A percentile compares a stretch with the other conserved stretches of the same genome.
These are phyloP conservation scores for Theobroma cacao DNA, from an alignment of 345 rosid species.

Conservation along the genomic window DNA sequence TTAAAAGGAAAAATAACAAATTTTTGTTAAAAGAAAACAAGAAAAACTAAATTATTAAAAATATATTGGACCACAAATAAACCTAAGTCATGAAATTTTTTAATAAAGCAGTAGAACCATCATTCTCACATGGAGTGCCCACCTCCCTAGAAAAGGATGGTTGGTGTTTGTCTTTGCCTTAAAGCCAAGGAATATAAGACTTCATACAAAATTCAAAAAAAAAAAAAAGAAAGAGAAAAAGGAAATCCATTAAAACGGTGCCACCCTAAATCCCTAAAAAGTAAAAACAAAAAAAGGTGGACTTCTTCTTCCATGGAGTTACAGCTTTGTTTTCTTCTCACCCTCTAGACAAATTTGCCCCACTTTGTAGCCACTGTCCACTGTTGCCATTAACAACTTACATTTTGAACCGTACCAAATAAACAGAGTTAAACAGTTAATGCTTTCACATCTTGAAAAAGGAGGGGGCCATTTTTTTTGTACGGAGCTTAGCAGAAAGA, in stretches of 20 bases:
- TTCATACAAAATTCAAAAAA: too few species aligned
- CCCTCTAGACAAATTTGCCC: not conserved
- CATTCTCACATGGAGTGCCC: conserved; percentile 19
- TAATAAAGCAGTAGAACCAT: conserved; percentile 1
- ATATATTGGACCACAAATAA: not conserved
- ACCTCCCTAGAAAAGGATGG: conserved; percentile 17
- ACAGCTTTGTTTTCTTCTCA: not conserved
- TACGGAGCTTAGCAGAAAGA: not conserved
- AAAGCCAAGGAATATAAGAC: not conserved
- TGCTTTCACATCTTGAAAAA: not conserved
- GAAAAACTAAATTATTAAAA: not conserved
- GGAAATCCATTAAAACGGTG: not conserved
- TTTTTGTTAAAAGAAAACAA: not conserved
- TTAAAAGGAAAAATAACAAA: not conserved
- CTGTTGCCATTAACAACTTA: not conserved
- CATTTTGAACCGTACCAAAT: not conserved
- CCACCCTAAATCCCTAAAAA: not conserved
- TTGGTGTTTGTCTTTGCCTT: conserved; percentile 16
- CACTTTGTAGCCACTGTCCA: not conserved
- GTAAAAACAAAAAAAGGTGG: not conserved
- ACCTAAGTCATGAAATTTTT: not conserved
- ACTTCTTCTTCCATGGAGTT: not conserved
- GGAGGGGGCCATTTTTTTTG: not conserved
- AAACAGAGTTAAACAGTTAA: not conserved
- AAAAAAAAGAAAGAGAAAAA: too few species aligned